phyloP scores from a whole-genome alignment of 2,329 filamentous ascomycete species.

The Dendryphion nanum region DNA sequence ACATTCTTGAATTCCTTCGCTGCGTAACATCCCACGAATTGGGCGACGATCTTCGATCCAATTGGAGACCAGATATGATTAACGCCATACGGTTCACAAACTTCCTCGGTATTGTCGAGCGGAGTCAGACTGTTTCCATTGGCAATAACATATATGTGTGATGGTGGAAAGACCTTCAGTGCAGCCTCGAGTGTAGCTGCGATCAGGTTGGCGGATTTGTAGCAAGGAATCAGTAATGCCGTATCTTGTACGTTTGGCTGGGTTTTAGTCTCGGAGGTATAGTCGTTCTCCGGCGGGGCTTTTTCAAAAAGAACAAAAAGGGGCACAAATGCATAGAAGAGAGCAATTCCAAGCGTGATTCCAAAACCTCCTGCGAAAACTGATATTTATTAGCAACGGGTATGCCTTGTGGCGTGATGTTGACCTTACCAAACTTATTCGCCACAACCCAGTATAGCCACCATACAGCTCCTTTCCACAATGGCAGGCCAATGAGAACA shows the following conservation, averaged over 20 bases:
- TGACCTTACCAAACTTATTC: neutral
- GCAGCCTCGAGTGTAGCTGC: slow-evolving; percentile 45
- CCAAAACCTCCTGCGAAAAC: neutral
- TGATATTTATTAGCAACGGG: neutral
- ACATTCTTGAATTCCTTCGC: slow-evolving; percentile 47
- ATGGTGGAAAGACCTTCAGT: slow-evolving; percentile 46
- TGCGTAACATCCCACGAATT: slow-evolving; percentile 50
- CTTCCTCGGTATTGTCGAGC: slow-evolving; percentile 48
- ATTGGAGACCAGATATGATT: slow-evolving; percentile 52
- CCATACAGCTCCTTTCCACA: neutral
- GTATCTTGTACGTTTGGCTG: slow-evolving; percentile 36
- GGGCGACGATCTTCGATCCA: slow-evolving; percentile 51
- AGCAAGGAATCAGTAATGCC: slow-evolving; percentile 49
- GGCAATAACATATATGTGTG: slow-evolving; percentile 49
- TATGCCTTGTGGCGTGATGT: neutral
- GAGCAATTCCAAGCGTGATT: neutral
- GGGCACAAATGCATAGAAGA: neutral
- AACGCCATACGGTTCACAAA: slow-evolving; percentile 46
- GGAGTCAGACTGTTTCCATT: slow-evolving; percentile 50
- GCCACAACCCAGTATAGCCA: neutral
- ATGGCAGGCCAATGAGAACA: neutral
- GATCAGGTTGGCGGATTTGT: slow-evolving; percentile 46
- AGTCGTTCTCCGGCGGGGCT: neutral
- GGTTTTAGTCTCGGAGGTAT: neutral
- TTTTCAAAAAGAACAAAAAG: neutral